Evolutionary conservation across 2,329 filamentous ascomycete genomes (phyloP).

Genomic region (Arthrobotrys sinensis): DNA sequence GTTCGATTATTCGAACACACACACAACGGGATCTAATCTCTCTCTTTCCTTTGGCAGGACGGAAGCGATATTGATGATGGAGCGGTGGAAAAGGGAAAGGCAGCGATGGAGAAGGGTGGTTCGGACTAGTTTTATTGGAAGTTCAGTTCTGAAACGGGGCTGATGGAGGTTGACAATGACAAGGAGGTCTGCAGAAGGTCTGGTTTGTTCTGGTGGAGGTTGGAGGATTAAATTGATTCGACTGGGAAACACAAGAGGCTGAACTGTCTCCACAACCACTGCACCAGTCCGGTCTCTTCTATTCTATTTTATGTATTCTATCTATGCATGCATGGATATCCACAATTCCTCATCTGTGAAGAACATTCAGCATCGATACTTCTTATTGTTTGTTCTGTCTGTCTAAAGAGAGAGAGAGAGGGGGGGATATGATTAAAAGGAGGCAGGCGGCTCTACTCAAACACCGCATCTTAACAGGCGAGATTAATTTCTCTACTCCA

Average conservation of each 20-base stretch:
- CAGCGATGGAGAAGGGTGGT: not conserved
- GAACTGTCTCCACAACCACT: slow-evolving; percentile 16
- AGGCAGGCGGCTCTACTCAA: too few species aligned
- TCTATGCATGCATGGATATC: not conserved
- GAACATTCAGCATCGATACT: too few species aligned
- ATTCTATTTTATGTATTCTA: too few species aligned
- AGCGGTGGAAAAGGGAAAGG: not conserved
- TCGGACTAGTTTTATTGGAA: not conserved
- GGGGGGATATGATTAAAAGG: too few species aligned
- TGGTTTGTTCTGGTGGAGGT: slow-evolving; percentile 9
- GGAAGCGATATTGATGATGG: not conserved
- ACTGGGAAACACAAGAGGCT: slow-evolving; percentile 29
- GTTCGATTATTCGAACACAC: not conserved
- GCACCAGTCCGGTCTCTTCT: not conserved
- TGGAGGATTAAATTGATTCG: too few species aligned
- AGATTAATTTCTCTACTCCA: too few species aligned
- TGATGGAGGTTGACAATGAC: slow-evolving; percentile 4
- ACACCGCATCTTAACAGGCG: too few species aligned
- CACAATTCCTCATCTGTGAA: too few species aligned
- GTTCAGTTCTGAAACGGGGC: slow-evolving; percentile 10
- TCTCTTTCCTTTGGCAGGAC: not conserved
- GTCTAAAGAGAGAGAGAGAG: too few species aligned
- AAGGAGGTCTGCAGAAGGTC: slow-evolving; percentile 4
- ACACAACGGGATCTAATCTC: not conserved
- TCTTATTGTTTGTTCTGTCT: too few species aligned